A percentile compares a stretch with the other conserved stretches of the same genome.
Conservation (phyloP, 352 stramenopile genomes). For the Pythium scleroteichum region DNA sequence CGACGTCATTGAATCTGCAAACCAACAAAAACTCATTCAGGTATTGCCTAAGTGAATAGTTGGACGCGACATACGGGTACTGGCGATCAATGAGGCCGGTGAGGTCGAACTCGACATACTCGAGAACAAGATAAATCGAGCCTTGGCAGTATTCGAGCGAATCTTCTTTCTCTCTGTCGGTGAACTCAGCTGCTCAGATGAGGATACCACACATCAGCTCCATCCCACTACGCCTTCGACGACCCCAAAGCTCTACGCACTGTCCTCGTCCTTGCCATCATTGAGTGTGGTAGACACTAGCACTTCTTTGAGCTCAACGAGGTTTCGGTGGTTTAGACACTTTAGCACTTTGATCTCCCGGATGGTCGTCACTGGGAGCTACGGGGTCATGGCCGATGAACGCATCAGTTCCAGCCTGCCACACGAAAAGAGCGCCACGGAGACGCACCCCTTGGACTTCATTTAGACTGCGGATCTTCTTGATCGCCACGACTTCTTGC, state of each 20-base stretch:
- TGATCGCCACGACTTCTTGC: constrained; percentile 87
- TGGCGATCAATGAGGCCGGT: constrained; percentile 87
- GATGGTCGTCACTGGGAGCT: constrained; percentile 95
- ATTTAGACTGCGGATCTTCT: constrained; percentile 90
- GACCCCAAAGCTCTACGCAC: constrained; percentile 28
- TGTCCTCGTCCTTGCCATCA: constrained; percentile 60
- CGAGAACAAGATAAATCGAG: constrained; percentile 86
- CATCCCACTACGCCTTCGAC: not conserved
- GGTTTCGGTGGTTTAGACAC: constrained; percentile 93
- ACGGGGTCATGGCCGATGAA: not conserved
- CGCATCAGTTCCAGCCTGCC: not conserved
- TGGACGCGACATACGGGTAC: constrained; percentile 72
- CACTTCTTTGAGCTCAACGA: constrained; percentile 96
- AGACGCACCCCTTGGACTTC: constrained; percentile 84
- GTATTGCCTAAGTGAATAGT: no score
- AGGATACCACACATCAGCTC: no score
- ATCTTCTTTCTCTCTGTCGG: constrained; percentile 85
- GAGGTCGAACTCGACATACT: constrained; percentile 90
- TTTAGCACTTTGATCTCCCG: constrained; percentile 99
- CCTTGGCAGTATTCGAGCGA: constrained; percentile 83
- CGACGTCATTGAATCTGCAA: constrained; percentile 74
- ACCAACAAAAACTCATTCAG: not conserved
- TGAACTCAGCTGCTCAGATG: constrained; percentile 55
- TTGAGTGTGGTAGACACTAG: constrained; percentile 86
- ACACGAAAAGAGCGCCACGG: not conserved